A percentile compares a stretch with the other conserved stretches of the same genome.
phyloP scores from a whole-genome alignment of 257 asterid genomes.

The Solanum etuberosum region DNA sequence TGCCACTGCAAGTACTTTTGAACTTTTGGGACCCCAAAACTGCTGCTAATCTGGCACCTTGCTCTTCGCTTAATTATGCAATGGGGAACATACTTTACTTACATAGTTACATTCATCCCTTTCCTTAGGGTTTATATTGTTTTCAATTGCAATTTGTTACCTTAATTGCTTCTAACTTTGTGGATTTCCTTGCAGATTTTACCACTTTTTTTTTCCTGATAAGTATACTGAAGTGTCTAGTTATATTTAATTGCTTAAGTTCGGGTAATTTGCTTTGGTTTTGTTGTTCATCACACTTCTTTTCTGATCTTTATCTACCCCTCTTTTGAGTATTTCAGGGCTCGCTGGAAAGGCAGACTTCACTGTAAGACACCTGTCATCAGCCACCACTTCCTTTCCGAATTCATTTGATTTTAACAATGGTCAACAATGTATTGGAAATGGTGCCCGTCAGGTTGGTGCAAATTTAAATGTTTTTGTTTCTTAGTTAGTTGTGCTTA shows the following conservation, averaged over 20 bases:
- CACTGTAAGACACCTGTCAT: constrained; percentile 90
- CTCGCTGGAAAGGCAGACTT: constrained; percentile 91
- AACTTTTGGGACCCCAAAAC: background rate
- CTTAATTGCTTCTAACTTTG: background rate
- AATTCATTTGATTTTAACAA: constrained; percentile 41
- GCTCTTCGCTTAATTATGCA: background rate
- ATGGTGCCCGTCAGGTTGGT: constrained; percentile 59
- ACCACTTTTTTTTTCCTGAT: background rate
- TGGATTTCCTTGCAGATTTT: background rate
- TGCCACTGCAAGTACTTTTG: background rate
- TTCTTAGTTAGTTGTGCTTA: constrained; percentile 3
- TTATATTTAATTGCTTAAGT: background rate
- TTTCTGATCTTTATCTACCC: background rate
- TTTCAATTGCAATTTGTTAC: background rate
- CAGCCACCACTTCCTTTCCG: constrained; percentile 59
- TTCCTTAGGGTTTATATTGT: background rate
- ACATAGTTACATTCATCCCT: background rate
- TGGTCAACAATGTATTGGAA: constrained; percentile 67
- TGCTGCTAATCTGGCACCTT: background rate
- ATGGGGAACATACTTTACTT: background rate
- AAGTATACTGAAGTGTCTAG: background rate
- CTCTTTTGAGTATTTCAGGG: constrained; percentile 31
- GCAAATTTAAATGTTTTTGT: background rate
- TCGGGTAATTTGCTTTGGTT: background rate
- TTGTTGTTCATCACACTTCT: background rate